Percentiles rank a stretch among this genome's conserved stretches.
Evolutionary conservation across 2,329 filamentous ascomycete species (phyloP).

Genomic region (Fusarium albidum): DNA sequence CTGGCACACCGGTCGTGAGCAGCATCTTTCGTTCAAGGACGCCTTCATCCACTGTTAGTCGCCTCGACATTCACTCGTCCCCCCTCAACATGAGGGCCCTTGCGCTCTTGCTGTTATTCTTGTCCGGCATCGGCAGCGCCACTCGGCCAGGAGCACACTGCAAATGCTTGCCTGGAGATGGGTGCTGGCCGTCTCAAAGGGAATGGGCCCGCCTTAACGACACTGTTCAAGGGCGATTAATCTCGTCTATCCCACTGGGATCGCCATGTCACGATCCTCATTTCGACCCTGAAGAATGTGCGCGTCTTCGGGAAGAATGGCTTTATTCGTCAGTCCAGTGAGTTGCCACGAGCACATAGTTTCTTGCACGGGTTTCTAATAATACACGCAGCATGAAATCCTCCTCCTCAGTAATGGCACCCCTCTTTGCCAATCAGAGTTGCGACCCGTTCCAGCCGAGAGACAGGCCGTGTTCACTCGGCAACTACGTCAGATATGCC

Average conservation of each 20-base stretch:
- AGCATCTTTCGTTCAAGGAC: neutral
- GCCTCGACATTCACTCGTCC: no score
- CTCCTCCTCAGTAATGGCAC: conserved; percentile 44
- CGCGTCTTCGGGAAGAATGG: conserved; percentile 53
- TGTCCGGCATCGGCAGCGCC: neutral
- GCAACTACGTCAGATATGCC: conserved; percentile 54
- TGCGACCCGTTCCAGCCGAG: conserved; percentile 48
- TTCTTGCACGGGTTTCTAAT: neutral
- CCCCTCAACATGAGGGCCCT: neutral
- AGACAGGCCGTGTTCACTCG: conserved; percentile 51
- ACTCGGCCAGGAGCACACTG: neutral
- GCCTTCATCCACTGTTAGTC: neutral
- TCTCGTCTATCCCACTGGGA: conserved; percentile 60
- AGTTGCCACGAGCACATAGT: conserved; percentile 17
- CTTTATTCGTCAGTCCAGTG: conserved; percentile 54
- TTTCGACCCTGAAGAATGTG: conserved; percentile 56
- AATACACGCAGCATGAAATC: conserved; percentile 28
- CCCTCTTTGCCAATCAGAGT: conserved; percentile 50
- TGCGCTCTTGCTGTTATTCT: conserved; percentile 3
- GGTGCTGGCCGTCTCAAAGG: conserved; percentile 57
- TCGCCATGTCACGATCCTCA: conserved; percentile 56
- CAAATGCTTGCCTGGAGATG: conserved; percentile 51
- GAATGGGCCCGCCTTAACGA: conserved; percentile 59
- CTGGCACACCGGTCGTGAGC: no score
- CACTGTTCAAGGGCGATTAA: conserved; percentile 57